Evolutionary conservation across 345 rosid genomes (phyloP).

Genomic region (Noccaea caerulescens): DNA sequence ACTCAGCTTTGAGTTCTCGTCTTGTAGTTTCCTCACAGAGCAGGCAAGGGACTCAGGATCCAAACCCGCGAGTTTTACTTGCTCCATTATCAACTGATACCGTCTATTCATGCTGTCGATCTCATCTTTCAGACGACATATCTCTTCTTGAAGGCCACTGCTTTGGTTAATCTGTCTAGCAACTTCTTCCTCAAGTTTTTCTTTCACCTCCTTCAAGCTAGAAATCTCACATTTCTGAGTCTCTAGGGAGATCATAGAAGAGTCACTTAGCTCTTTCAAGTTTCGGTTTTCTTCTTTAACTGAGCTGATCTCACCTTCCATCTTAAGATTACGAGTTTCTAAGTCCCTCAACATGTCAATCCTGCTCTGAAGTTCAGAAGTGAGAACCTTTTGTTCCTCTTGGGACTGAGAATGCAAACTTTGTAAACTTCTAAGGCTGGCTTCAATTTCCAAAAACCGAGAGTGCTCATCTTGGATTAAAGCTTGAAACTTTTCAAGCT

Average conservation of each 20-base stretch:
- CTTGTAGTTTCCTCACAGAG: slow-evolving; percentile 66
- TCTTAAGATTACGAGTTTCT: slow-evolving; percentile 52
- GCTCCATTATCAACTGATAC: slow-evolving; percentile 62
- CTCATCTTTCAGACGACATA: slow-evolving; percentile 71
- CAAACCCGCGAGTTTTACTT: slow-evolving; percentile 68
- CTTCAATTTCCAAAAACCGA: slow-evolving; percentile 65
- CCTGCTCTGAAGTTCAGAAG: slow-evolving; percentile 65
- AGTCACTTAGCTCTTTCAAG: slow-evolving; percentile 54
- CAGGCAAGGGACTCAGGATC: slow-evolving; percentile 55
- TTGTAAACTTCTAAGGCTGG: slow-evolving; percentile 56
- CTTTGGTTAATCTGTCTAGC: slow-evolving; percentile 56
- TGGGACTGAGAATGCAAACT: slow-evolving; percentile 57
- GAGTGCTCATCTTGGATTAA: slow-evolving; percentile 66
- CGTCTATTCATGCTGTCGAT: slow-evolving; percentile 57
- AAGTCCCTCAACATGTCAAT: slow-evolving; percentile 59
- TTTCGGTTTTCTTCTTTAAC: slow-evolving; percentile 55
- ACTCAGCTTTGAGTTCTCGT: slow-evolving; percentile 65
- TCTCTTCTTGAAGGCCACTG: slow-evolving; percentile 73
- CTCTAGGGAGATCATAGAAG: slow-evolving; percentile 53
- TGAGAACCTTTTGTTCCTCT: slow-evolving; percentile 68
- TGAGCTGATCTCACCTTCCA: slow-evolving; percentile 62
- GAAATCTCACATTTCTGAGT: slow-evolving; percentile 56
- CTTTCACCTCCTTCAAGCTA: slow-evolving; percentile 67
- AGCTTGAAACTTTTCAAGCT: slow-evolving; percentile 59
- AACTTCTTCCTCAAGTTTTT: slow-evolving; percentile 72